Conservation (phyloP, 768 basidiomycete species). For the Collybia sp. region DNA sequence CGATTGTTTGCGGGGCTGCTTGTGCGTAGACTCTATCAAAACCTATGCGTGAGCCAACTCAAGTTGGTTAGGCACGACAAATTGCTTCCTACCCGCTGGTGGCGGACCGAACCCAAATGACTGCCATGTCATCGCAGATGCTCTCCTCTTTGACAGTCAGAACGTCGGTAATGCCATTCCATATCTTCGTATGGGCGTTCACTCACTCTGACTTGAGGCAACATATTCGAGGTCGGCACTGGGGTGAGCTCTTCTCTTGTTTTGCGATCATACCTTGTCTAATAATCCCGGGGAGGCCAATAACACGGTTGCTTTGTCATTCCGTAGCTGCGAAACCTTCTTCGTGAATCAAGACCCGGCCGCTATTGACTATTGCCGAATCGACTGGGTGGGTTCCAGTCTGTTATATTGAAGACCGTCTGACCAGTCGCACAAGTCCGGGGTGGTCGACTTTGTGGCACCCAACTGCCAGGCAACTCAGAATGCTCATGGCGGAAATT, state of each 20-base stretch:
- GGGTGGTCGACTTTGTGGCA: conserved; percentile 34
- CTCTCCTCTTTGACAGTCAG: conserved; percentile 39
- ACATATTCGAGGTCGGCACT: conserved; percentile 24
- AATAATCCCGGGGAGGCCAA: conserved; percentile 17
- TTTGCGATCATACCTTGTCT: neutral
- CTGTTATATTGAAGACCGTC: neutral
- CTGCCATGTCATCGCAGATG: conserved; percentile 44
- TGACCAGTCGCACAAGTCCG: conserved; percentile 19
- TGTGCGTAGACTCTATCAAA: conserved; percentile 22
- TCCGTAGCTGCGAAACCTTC: conserved; percentile 38
- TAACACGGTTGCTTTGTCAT: conserved; percentile 36
- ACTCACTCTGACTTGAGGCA: conserved; percentile 12
- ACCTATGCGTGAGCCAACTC: too few species aligned
- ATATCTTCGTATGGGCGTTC: too few species aligned
- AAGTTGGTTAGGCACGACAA: conserved; percentile 25
- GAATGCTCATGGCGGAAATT: conserved; percentile 47
- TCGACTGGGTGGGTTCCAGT: conserved; percentile 33
- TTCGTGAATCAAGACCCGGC: conserved; percentile 41
- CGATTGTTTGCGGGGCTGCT: conserved; percentile 35
- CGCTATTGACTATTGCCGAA: conserved; percentile 37
- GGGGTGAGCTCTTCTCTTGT: conserved; percentile 11
- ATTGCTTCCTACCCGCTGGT: conserved; percentile 41
- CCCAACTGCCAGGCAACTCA: conserved; percentile 43
- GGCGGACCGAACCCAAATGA: conserved; percentile 46
- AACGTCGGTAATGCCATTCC: conserved; percentile 26